A percentile compares a stretch with the other conserved stretches of the same genome.
Conservation (phyloP, 495 filamentous ascomycete genomes). For the Penicillium canescens region DNA sequence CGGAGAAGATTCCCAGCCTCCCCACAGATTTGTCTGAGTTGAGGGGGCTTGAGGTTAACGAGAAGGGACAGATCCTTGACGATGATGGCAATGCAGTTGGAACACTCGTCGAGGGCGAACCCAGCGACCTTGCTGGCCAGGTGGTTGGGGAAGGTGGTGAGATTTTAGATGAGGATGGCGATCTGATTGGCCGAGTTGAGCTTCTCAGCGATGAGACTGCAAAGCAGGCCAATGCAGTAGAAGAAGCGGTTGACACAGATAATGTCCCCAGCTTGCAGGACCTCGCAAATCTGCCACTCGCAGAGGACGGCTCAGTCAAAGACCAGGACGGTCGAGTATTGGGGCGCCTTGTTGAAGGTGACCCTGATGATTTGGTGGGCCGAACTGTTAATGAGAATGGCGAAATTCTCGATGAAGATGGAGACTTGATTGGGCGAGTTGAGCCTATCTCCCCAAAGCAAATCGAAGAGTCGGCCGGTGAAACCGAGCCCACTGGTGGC, state of each 20-base stretch:
- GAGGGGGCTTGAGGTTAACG: constrained; percentile 61
- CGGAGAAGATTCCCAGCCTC: too few species aligned
- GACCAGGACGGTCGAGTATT: constrained; percentile 55
- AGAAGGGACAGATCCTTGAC: constrained; percentile 42
- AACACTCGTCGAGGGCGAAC: constrained; percentile 41
- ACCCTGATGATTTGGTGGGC: constrained; percentile 61
- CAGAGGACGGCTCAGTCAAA: constrained; percentile 55
- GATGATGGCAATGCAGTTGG: constrained; percentile 40
- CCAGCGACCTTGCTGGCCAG: constrained; percentile 45
- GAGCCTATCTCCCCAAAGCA: constrained; percentile 46
- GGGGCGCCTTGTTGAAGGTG: constrained; percentile 61
- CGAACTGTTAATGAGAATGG: constrained; percentile 60
- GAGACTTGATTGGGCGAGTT: constrained; percentile 59
- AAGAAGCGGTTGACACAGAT: constrained; percentile 22
- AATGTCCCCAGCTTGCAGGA: constrained; percentile 49
- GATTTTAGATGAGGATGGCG: constrained; percentile 51
- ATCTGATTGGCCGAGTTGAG: constrained; percentile 48
- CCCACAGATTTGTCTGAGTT: constrained; percentile 61
- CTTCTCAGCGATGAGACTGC: constrained; percentile 12
- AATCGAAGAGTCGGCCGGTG: constrained; percentile 23
- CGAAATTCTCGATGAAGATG: constrained; percentile 65
- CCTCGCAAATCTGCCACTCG: constrained; percentile 39
- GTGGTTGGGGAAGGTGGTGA: constrained; percentile 55
- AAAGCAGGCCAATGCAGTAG: constrained; percentile 12
- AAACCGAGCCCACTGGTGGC: constrained; percentile 2